phyloP scores from a whole-genome alignment of 257 asterid species.

The Forsythia suspensa region DNA sequence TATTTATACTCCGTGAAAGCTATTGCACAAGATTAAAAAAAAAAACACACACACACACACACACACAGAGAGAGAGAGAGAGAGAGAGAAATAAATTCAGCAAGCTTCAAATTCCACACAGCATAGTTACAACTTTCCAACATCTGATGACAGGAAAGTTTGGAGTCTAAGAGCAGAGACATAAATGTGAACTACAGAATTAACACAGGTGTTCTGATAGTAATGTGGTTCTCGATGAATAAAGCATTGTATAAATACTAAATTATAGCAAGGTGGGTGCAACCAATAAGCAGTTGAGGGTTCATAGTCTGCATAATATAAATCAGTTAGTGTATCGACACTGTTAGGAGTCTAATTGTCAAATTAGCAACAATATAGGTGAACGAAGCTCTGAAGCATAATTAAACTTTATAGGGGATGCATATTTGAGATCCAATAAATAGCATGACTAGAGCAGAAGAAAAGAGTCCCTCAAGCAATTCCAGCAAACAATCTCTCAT shows the following conservation, averaged over 20 bases:
- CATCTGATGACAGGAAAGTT: conserved; percentile 14
- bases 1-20: background rate
- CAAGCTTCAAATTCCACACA: conserved; percentile 20
- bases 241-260: background rate
- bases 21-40: conserved; percentile 1
- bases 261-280: background rate
- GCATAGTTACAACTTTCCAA: background rate
- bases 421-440: background rate
- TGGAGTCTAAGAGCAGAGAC: conserved; percentile 1
- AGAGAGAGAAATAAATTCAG: background rate
- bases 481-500: background rate
- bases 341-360: background rate
- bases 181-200: background rate
- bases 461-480: background rate
- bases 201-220: background rate
- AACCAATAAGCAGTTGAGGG: background rate
- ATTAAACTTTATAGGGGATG: background rate
- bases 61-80: background rate
- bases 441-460: background rate
- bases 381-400: background rate
- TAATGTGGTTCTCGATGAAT: background rate
- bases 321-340: background rate
- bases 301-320: background rate
- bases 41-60: too few relatives aligned
- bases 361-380: background rate